Base-by-base conservation (phyloP, 2,329 filamentous ascomycete species). In the Xylariaceae sp. region DNA sequence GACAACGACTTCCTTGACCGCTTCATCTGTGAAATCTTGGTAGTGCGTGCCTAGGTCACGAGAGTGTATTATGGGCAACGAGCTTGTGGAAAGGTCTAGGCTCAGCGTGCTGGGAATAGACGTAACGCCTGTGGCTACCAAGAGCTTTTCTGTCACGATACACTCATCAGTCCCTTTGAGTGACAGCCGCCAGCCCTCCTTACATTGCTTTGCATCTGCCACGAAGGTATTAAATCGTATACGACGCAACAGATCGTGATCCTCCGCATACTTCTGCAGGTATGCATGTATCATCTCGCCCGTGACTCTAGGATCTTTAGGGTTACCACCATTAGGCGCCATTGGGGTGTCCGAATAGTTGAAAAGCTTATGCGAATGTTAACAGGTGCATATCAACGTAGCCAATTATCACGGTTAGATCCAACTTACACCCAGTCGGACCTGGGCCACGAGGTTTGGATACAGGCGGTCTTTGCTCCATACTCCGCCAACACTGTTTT, bases 61-160 rank as follows among this genome's bases (percentile, higher is more conserved):
- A 6, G 64, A 66, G 40, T 66, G 63, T 27, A 65, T 65, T 15
- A 65, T 46, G 2, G 61, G 64, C 3, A 58, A 4, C 13, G 50
- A 43, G 43, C 54, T 56, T 3, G 45, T 20, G 11, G 50, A 60
- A 50, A 48, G 47, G 49, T 59, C 55, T 29, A 60, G 57, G 11
- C 43, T 33, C 7, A 66, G 64, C 13, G 67, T 48, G 41, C 57
- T 53, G 6, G 64, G 62, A 23, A 61, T 62, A 1, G 67, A 68
- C 10, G 67, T 69, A n/a, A 67, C 58, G 2, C 70, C 70, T 7
- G 64, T 67, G 2, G 70, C 69, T 7, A 68, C 58, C 4, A 72
- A 55, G 6, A 72, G 62, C 41, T 71, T 72, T 30, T 58, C 58
- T 18, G 61, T 46, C 39, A 59, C 55, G 35, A 62, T 59, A 13